Evolutionary conservation across 78 protist species (phyloP), one percentile per base, ranked within the genome.

Genomic region (Pigoraptor vietnamica): DNA sequence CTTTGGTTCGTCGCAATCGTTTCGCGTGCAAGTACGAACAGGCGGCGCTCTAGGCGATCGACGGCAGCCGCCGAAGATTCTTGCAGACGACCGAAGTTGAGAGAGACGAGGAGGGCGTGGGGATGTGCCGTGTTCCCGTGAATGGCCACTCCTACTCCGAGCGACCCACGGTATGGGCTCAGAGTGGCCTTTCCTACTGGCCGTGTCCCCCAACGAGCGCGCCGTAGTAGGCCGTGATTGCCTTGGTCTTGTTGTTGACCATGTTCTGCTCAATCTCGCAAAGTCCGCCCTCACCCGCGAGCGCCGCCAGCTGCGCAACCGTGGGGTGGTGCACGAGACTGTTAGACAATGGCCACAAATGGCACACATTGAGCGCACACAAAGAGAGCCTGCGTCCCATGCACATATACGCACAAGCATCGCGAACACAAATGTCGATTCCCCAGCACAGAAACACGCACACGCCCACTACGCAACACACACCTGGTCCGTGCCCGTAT

Each of bases 401-500:
- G 6, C 14, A 14, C 14, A 14, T 48, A 14, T 48, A 48, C 6
- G 67, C 14, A 14, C 14, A 48, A 48, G 67, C 14, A 48, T 48
- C 29, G 67, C 29, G 29, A 21, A 48, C 67, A 88, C 14, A 25
- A 88, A 14, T 34, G 0, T 10, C n/a, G 23, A 36, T 14, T 48
- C 67, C 14, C 6, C 29, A 48, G 67, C 0, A 88, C 34, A 55
- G 0, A 48, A 32, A 32, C 39, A 37, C 37, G 6, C 37, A 86
- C 37, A 21, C 25, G 56, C 88, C 14, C 39, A 86, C 79, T 9
- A 55, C 23, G 0, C 23, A 25, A 38, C 36, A 90, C 87, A 91
- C 90, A 92, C 93, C 90, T 92, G 93, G 29, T 86, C 81, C 38
- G 34, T 23, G 37, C 87, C 82, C 9, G 81, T 32, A 33, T 92